These are phyloP conservation scores for Colletotrichum lindemuthianum DNA, from an alignment of 2,329 filamentous ascomycete species.

Conservation along the genomic window DNA sequence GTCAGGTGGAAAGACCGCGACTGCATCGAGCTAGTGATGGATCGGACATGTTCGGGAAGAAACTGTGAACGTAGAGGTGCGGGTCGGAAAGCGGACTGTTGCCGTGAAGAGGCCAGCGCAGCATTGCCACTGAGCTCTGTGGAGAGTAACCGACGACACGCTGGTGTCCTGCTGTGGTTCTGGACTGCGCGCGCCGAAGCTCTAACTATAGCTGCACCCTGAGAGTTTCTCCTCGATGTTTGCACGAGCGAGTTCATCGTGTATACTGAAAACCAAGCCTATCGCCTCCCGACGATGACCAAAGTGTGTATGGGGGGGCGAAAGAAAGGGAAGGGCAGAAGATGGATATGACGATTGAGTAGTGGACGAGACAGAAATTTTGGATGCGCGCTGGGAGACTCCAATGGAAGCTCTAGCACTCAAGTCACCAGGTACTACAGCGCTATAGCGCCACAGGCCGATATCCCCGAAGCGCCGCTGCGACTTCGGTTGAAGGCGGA, in stretches of 20 bases:
- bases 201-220: constrained; percentile 51
- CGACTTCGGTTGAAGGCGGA: constrained; percentile 50
- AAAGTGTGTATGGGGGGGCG: constrained; percentile 26
- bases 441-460: too few species aligned
- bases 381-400: constrained; percentile 37
- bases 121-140: constrained; percentile 40
- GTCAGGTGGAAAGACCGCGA: constrained; percentile 53
- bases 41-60: constrained; percentile 51
- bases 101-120: constrained; percentile 41
- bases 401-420: neutral
- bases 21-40: constrained; percentile 47
- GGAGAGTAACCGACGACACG: constrained; percentile 58
- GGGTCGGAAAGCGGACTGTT: constrained; percentile 43
- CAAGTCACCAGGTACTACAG: too few species aligned
- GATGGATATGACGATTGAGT: constrained; percentile 35
- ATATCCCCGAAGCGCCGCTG: constrained; percentile 32
- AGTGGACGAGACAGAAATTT: constrained; percentile 50
- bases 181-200: constrained; percentile 50
- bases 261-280: constrained; percentile 31
- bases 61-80: constrained; percentile 58
- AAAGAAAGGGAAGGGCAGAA: constrained; percentile 39
- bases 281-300: constrained; percentile 44
- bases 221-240: constrained; percentile 54
- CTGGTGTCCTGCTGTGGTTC: constrained; percentile 56
- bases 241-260: constrained; percentile 59